Conservation (phyloP, 192 early-diverging fungal genomes). For the Powellomyces hirtus region DNA sequence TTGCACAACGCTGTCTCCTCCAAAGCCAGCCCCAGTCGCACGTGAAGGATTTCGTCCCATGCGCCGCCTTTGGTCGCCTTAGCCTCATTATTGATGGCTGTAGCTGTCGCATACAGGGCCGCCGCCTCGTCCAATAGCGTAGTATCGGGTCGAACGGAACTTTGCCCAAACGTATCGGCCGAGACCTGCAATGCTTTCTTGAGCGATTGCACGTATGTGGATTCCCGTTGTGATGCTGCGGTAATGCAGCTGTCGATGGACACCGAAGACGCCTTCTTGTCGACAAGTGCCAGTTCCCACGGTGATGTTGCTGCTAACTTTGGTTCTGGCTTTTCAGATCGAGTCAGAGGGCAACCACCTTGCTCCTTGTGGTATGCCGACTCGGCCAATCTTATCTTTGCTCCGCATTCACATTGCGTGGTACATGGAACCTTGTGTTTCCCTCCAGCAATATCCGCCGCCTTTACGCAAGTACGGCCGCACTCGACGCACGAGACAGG, state of each 20-base stretch:
- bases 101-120: slow-evolving; percentile 33
- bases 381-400: slow-evolving; percentile 13
- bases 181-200: background rate
- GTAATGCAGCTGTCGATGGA: slow-evolving; percentile 10
- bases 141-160: slow-evolving; percentile 11
- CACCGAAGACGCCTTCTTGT: slow-evolving; percentile 17
- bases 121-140: slow-evolving; percentile 7
- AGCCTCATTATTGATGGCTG: slow-evolving; percentile 18
- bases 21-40: slow-evolving; percentile 32
- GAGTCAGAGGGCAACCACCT: background rate
- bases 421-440: slow-evolving; percentile 30
- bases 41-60: slow-evolving; percentile 30
- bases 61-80: background rate
- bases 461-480: background rate
- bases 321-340: background rate
- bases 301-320: background rate
- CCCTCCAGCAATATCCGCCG: background rate
- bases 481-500: slow-evolving; percentile 24
- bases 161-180: slow-evolving; percentile 16
- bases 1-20: slow-evolving; percentile 32
- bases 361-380: slow-evolving; percentile 18
- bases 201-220: slow-evolving; percentile 17
- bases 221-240: slow-evolving; percentile 5
- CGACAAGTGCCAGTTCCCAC: slow-evolving; percentile 36
- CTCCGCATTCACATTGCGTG: slow-evolving; percentile 24